Evolutionary conservation across 2,329 filamentous ascomycete species (phyloP), one percentile per base, ranked within the genome.

Genomic region (Epichloe sibirici): DNA sequence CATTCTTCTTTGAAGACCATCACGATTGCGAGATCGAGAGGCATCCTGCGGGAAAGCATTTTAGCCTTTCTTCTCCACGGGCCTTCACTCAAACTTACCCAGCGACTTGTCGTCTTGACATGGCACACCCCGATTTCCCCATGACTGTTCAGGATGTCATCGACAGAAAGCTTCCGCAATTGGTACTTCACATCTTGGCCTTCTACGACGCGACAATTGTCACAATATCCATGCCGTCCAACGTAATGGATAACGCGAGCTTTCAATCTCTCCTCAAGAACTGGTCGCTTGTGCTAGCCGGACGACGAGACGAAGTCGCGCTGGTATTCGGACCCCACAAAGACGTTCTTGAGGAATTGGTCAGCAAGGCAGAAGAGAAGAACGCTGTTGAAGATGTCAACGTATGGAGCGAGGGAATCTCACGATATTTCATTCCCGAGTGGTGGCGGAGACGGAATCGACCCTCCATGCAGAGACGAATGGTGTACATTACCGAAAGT

Each of bases 401-500:
- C 31, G 9, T 21, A 23, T 5, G 31, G 28, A n/a, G 38, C 7
- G 28, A 43, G 13, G 12, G 31, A 12, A 28, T 39, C n/a, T 17
- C 44, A 2, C 51, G 44, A 28, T 40, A 11, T 31, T 11, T 23
- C 5, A 15, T 55, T 13, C 25, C 48, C 6, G 37, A 40, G 5
- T 51, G 53, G 48, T 51, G 43, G 43, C 38, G 37, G 34, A 49
- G 47, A 37, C 43, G 51, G 42, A 53, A 21, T 3, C 39, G 48
- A 3, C 37, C 48, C 15, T 35, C 43, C 5, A 17, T 45, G 39
- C 51, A 55, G 28, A 44, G 38, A 28, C 52, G 53, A 42, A 55
- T 53, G 48, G 51, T 55, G 23, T 53, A 50, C n/a, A 50, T 55
- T n/a, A 21, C 53, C 53, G 15, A 47, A 55, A 45, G 25, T 28